A percentile compares a stretch with the other conserved stretches of the same genome.
phyloP scores from a whole-genome alignment of 2,329 filamentous ascomycete genomes.

The Apiospora phragmitis region DNA sequence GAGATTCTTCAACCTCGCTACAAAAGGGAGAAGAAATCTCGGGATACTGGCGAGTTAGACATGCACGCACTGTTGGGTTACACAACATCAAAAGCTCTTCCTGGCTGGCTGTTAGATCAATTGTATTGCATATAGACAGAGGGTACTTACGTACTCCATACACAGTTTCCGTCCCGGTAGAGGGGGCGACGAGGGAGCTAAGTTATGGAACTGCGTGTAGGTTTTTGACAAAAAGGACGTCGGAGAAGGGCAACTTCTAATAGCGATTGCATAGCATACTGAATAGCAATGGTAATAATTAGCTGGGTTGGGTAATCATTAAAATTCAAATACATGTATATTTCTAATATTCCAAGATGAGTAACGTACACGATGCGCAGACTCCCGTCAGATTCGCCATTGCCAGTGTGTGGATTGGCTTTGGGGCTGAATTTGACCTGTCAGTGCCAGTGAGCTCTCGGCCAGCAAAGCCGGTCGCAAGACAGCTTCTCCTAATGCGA shows the following conservation, averaged over 20 bases:
- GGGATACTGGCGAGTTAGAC: too few relatives aligned
- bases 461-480: neutral
- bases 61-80: too few relatives aligned
- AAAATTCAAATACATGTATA: neutral
- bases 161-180: too few relatives aligned
- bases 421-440: neutral
- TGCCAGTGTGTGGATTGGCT: neutral
- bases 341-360: neutral
- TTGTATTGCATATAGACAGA: too few relatives aligned
- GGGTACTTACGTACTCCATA: too few relatives aligned
- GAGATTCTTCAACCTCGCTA: neutral
- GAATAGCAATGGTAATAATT: neutral
- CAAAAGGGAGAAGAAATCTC: neutral
- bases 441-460: neutral
- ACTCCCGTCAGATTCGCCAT: neutral
- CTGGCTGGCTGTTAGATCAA: too few relatives aligned
- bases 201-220: neutral
- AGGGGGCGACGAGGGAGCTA: too few relatives aligned
- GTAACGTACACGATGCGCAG: neutral
- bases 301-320: neutral
- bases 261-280: neutral
- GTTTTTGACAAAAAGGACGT: neutral
- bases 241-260: neutral
- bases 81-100: too few relatives aligned
- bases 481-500: neutral